Conservation (phyloP, 768 basidiomycete species). For the Termitomyces titanicus region DNA sequence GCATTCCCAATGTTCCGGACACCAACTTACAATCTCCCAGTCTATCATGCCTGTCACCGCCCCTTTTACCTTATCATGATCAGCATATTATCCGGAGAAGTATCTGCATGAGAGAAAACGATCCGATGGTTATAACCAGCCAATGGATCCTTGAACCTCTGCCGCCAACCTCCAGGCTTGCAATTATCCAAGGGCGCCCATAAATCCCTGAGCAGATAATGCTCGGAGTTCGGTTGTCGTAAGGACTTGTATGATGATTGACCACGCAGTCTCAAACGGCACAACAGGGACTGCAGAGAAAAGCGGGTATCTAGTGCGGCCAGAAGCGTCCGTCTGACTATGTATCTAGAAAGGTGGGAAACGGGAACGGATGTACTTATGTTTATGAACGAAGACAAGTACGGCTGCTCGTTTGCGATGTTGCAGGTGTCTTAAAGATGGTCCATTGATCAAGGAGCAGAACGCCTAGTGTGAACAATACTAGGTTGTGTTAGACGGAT, state of each 20-base stretch:
- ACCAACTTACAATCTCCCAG: conserved; percentile 18
- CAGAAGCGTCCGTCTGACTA: neutral
- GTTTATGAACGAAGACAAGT: neutral
- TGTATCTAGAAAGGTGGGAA: neutral
- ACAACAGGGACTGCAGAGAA: neutral
- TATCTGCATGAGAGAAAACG: conserved; percentile 4
- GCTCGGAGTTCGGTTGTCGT: neutral
- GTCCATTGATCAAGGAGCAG: neutral
- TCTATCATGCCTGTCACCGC: conserved; percentile 17
- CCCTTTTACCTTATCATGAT: conserved; percentile 1
- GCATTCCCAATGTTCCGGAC: conserved; percentile 18
- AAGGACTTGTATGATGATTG: neutral
- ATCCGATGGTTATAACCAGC: neutral
- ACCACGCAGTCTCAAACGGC: neutral
- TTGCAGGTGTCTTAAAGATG: neutral
- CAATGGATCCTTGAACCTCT: neutral
- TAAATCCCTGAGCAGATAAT: neutral
- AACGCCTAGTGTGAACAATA: neutral
- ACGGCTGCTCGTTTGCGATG: neutral
- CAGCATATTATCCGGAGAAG: neutral
- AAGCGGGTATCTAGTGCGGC: neutral
- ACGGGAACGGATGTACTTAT: neutral
- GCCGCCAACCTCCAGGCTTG: neutral
- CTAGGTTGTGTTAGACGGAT: neutral
- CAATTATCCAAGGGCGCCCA: neutral